phyloP scores from a whole-genome alignment of 148 eudicot species.

The Chenopodium quinoa region DNA sequence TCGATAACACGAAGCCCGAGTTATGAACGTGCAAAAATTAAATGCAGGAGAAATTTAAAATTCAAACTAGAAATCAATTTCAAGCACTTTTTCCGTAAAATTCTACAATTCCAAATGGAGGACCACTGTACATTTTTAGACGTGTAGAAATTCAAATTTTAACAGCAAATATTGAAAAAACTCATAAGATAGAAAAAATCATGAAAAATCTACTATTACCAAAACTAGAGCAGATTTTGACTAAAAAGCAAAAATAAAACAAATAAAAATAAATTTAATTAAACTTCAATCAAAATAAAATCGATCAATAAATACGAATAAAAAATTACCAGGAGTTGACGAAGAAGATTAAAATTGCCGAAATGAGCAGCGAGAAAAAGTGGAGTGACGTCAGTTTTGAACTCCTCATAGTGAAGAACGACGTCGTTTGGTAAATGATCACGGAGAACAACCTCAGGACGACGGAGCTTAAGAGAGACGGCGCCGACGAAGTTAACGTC shows the following conservation, averaged over 20 bases:
- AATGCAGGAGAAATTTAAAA: slow-evolving; percentile 16
- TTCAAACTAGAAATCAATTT: slow-evolving; percentile 8
- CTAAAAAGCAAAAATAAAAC: not conserved
- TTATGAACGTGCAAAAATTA: not conserved
- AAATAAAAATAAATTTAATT: not conserved
- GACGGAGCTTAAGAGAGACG: slow-evolving; percentile 59
- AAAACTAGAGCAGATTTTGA: not conserved
- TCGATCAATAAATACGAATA: too few species aligned
- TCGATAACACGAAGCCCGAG: not conserved
- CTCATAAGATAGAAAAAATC: too few species aligned
- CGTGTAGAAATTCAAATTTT: not conserved
- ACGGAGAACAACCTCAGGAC: slow-evolving; percentile 39
- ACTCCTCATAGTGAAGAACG: slow-evolving; percentile 49
- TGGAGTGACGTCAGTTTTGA: slow-evolving; percentile 79
- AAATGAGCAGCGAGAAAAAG: slow-evolving; percentile 69
- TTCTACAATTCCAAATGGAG: not conserved
- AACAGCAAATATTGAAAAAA: too few species aligned
- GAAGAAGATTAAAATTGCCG: slow-evolving; percentile 54
- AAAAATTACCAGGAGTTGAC: slow-evolving; percentile 38
- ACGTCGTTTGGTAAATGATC: slow-evolving; percentile 56
- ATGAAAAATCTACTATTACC: not conserved
- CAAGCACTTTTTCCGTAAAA: not conserved
- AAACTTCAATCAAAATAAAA: too few species aligned
- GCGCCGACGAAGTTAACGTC: slow-evolving; percentile 81
- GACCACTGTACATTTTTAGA: slow-evolving; percentile 8